Conservation (phyloP, 768 basidiomycete genomes). For the Rhodotorula diobovata region DNA sequence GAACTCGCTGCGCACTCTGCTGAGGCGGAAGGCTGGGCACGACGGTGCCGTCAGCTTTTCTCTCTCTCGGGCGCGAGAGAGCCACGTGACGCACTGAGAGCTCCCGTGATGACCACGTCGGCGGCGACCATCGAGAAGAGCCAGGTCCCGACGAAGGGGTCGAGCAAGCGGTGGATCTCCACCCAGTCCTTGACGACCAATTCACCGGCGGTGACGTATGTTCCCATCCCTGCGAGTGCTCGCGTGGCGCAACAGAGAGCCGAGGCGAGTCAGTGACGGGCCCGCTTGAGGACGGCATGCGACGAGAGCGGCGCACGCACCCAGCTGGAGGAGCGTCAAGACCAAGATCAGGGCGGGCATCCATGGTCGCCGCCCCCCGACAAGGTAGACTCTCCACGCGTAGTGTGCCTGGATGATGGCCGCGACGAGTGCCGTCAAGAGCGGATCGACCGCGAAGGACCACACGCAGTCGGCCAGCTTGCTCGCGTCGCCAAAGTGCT, state of each 20-base stretch:
- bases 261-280: background rate
- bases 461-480: background rate
- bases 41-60: fast-evolving
- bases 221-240: too few relatives aligned
- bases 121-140: background rate
- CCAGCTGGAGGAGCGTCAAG: background rate
- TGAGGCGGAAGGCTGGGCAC: background rate
- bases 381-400: background rate
- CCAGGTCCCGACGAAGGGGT: background rate
- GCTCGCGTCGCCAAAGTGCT: background rate
- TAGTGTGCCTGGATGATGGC: background rate
- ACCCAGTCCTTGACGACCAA: background rate
- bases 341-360: background rate
- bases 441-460: background rate
- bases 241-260: too few relatives aligned
- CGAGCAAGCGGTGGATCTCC: background rate
- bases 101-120: background rate
- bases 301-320: background rate
- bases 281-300: too few relatives aligned
- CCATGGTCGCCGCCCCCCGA: background rate
- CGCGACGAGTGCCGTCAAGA: background rate
- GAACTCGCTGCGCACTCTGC: background rate
- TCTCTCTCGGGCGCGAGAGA: too few relatives aligned
- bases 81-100: background rate
- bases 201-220: background rate